Percentiles rank a stretch among this genome's conserved stretches.
These are phyloP conservation scores for Hibiscus tridactylites DNA, from an alignment of 345 rosid species.

Conservation along the genomic window DNA sequence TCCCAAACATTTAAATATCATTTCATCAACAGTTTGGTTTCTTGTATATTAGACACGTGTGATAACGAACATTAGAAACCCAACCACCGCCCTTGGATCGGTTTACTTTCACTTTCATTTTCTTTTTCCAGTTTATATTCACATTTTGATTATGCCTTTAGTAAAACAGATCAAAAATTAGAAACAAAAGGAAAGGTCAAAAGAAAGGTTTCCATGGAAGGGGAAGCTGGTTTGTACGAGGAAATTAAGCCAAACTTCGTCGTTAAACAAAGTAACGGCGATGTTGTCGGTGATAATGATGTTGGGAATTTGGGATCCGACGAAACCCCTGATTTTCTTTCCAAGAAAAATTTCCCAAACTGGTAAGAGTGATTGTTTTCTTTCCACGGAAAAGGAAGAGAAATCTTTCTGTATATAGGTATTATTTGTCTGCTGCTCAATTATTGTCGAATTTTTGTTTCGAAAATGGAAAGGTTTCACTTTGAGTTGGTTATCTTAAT, in stretches of 20 bases:
- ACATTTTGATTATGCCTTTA: not conserved
- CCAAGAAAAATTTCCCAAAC: conserved; percentile 21
- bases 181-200: not conserved
- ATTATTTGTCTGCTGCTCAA: not conserved
- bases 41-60: not conserved
- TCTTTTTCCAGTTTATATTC: not conserved
- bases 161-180: not conserved
- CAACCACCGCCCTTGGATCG: not conserved
- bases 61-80: not conserved
- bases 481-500: not conserved
- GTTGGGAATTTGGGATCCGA: conserved; percentile 29
- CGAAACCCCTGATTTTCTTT: conserved; percentile 16
- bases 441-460: not conserved
- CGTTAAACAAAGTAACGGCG: conserved; percentile 9
- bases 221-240: conserved; percentile 9
- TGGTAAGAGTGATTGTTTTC: not conserved
- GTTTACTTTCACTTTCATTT: conserved; percentile 1
- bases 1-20: not conserved
- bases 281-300: conserved; percentile 19
- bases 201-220: conserved; percentile 17
- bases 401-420: not conserved
- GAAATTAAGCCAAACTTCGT: conserved; percentile 19
- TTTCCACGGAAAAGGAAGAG: not conserved
- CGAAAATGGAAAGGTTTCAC: not conserved
- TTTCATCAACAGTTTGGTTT: not conserved